phyloP scores from a whole-genome alignment of 116 monocot genomes.

The Posidonia oceanica region DNA sequence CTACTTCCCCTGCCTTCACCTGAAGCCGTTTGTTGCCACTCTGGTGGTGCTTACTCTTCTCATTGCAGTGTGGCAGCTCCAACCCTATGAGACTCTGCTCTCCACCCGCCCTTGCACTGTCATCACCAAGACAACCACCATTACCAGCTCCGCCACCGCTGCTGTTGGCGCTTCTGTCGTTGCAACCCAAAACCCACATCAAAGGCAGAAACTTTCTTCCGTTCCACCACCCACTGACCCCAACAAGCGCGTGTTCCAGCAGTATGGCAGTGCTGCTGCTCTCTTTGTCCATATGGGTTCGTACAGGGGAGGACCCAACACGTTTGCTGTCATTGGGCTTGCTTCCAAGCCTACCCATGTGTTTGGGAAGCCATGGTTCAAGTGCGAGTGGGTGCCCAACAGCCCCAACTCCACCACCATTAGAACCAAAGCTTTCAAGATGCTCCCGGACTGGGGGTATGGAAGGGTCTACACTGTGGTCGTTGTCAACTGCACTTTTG shows the following conservation, averaged over 20 bases:
- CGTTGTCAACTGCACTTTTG: conserved; percentile 96
- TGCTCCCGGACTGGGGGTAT: conserved; percentile 98
- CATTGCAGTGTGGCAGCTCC: conserved; percentile 76
- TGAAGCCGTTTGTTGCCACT: conserved; percentile 62
- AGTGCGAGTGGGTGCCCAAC: conserved; percentile 87
- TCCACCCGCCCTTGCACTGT: conserved; percentile 16
- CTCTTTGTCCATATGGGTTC: conserved; percentile 90
- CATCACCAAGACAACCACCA: conserved; percentile 1
- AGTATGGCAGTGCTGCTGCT: conserved; percentile 69
- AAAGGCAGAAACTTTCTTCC: neutral
- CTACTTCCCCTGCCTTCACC: conserved; percentile 38
- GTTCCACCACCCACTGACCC: conserved; percentile 19
- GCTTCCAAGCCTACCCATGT: conserved; percentile 91
- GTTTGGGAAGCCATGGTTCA: conserved; percentile 80
- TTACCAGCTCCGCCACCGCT: neutral
- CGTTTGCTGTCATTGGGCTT: conserved; percentile 68
- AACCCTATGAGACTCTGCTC: conserved; percentile 64
- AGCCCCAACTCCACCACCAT: conserved; percentile 15
- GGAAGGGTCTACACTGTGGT: conserved; percentile 97
- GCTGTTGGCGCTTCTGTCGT: neutral
- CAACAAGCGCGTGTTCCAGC: conserved; percentile 33
- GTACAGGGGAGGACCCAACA: conserved; percentile 71
- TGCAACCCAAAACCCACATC: conserved; percentile 6
- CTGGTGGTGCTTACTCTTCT: conserved; percentile 56
- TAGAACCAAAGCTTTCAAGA: conserved; percentile 67